Evolutionary conservation across 1,284 basidiomycete species (phyloP).

Genomic region (Fomes fomentarius): DNA sequence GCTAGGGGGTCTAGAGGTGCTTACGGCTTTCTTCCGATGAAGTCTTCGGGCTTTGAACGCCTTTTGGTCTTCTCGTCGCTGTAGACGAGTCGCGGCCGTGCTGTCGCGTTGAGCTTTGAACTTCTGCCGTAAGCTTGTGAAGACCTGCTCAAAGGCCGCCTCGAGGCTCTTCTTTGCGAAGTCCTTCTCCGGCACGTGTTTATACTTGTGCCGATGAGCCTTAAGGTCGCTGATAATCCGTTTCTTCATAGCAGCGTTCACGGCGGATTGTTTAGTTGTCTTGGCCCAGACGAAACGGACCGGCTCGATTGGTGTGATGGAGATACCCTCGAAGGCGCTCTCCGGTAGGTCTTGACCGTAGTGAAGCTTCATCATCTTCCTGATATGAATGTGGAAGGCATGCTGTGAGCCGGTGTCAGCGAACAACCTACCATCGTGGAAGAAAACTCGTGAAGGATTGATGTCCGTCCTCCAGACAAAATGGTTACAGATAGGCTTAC

Average conservation of each 20-base stretch:
- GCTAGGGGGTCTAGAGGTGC: constrained; percentile 28
- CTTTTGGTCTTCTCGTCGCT: constrained; percentile 60
- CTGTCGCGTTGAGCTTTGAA: constrained; percentile 61
- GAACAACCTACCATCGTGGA: too few species aligned
- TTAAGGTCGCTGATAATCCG: constrained; percentile 63
- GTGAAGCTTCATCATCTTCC: constrained; percentile 58
- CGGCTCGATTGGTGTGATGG: constrained; percentile 47
- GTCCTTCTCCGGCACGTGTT: constrained; percentile 64
- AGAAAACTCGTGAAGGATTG: too few species aligned
- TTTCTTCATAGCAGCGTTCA: constrained; percentile 70
- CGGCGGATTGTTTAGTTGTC: constrained; percentile 69
- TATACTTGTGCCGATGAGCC: constrained; percentile 55
- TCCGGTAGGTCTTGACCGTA: constrained; percentile 62
- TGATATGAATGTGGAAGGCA: constrained; percentile 67
- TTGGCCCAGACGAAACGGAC: constrained; percentile 79
- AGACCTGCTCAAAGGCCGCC: constrained; percentile 68
- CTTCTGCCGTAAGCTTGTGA: constrained; percentile 67
- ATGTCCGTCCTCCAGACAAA: too few species aligned
- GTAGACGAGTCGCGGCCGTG: constrained; percentile 42
- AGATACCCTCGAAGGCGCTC: constrained; percentile 55
- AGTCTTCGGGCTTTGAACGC: constrained; percentile 59
- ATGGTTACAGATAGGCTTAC: constrained; percentile 37
- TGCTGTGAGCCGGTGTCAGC: too few species aligned
- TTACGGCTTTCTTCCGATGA: constrained; percentile 62
- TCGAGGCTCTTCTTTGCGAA: constrained; percentile 66